Base-by-base conservation (phyloP, 1,139 yeast genomes). In the Lodderomyces jiufengensis region DNA sequence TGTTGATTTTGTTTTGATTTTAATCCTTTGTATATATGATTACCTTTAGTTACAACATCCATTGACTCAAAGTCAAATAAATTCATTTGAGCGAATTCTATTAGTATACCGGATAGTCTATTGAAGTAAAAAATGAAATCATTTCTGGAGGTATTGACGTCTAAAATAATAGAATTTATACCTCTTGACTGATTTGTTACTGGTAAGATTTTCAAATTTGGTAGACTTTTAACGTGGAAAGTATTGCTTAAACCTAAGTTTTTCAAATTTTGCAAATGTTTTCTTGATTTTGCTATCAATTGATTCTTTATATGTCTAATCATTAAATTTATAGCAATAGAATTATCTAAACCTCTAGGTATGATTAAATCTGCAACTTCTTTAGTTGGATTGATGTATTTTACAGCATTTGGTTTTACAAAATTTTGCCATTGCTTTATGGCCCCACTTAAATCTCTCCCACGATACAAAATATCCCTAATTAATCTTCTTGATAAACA, bases 361-460 rank as follows among this genome's bases (percentile, higher is more conserved):
- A 92, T 77, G 16, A 92, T 78, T 42, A 90, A 71, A 57, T 92
- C 95, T 0, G 98, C 96, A 42, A 72, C 70, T 37, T 73, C 66
- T 80, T 84, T 78, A 0, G 96, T 86, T 3, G 95, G 94, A 42
- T 73, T 74, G 15, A 92, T 82, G 48, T 73, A 76, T 32, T 78
- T 66, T 15, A 82, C 90, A 9, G 95, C 90, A 55, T 88, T 86
- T 11, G 98, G 98, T 55, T 90, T 92, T 25, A 92, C 98, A 58
- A 82, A 90, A 16, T 66, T 62, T 46, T 84, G 83, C 97, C 97
- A 92, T 54, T 92, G 98, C 44, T 77, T 72, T 47, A 92, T 73
- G 22, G 90, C 84, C 1, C 96, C 95, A 3, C 64, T 68, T 28
- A 90, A 63, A 49, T 88, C 95, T 44, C 98, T 67, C 1, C 95